phyloP scores from a whole-genome alignment of 2,329 filamentous ascomycete genomes.

The Stachybotrys chartarum region DNA sequence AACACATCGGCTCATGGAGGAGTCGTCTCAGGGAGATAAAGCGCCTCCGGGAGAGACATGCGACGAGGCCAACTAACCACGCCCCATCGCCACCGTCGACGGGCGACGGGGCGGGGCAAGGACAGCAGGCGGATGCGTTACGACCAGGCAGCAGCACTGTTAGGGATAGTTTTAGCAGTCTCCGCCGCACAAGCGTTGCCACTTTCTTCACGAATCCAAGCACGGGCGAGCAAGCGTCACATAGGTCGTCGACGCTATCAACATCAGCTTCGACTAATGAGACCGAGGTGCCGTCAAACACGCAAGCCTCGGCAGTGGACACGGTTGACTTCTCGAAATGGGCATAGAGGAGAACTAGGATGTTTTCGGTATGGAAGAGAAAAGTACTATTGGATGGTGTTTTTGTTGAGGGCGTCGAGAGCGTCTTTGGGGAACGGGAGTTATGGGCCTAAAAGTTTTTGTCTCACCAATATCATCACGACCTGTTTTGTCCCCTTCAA shows the following conservation, averaged over 20 bases:
- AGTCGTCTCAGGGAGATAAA: constrained; percentile 80
- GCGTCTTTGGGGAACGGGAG: neutral
- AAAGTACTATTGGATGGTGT: constrained; percentile 3
- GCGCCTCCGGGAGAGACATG: constrained; percentile 65
- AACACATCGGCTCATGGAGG: constrained; percentile 85
- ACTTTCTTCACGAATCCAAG: constrained; percentile 54
- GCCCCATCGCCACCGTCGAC: constrained; percentile 21
- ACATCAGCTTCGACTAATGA: constrained; percentile 47
- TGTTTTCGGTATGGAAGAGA: neutral
- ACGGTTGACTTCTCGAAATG: constrained; percentile 32
- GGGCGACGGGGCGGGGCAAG: constrained; percentile 6
- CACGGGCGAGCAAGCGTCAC: constrained; percentile 48
- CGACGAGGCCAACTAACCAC: constrained; percentile 28
- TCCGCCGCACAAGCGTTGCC: constrained; percentile 56
- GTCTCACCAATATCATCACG: constrained; percentile 2
- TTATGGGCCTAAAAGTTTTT: constrained; percentile 13
- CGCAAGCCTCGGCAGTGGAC: constrained; percentile 23
- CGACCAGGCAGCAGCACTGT: constrained; percentile 39
- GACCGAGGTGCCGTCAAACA: constrained; percentile 36
- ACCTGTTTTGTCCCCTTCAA: neutral
- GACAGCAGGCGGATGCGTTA: constrained; percentile 18
- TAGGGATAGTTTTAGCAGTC: constrained; percentile 53
- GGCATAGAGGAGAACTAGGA: constrained; percentile 17
- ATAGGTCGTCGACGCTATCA: constrained; percentile 51
- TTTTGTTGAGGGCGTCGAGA: neutral